A percentile compares a stretch with the other conserved stretches of the same genome.
Evolutionary conservation across 441 rosid genomes (phyloP).

Genomic region (Macaranga tanarius): DNA sequence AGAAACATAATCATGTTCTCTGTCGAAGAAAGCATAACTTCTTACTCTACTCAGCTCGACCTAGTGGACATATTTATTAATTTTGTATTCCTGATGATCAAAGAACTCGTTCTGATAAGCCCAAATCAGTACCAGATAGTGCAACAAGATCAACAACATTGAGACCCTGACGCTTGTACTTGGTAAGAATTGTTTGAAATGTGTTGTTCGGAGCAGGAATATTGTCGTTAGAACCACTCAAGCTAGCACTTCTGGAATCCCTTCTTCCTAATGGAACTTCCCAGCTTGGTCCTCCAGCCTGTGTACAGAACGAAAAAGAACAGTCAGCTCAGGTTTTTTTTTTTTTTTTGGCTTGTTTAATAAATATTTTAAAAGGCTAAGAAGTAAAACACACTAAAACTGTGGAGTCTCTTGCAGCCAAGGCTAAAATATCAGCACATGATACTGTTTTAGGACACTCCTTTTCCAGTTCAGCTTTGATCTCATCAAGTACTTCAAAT

Average conservation of each 20-base stretch:
- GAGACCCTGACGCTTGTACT: constrained; percentile 72
- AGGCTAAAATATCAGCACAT: constrained; percentile 71
- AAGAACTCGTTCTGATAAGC: background rate
- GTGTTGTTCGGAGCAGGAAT: constrained; percentile 93
- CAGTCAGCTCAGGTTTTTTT: constrained; percentile 6
- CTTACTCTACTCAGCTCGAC: no score
- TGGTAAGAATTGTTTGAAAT: constrained; percentile 71
- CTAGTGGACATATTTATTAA: background rate
- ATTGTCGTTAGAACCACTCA: constrained; percentile 84
- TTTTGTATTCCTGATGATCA: background rate
- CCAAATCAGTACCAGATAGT: constrained; percentile 58
- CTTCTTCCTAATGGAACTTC: constrained; percentile 88
- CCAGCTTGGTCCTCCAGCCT: constrained; percentile 91
- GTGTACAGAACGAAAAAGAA: constrained; percentile 11
- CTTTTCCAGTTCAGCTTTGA: constrained; percentile 70
- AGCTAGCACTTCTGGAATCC: constrained; percentile 72
- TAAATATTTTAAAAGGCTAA: background rate
- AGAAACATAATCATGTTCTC: background rate
- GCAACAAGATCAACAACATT: constrained; percentile 79
- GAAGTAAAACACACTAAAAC: constrained; percentile 48
- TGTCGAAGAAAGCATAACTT: no score
- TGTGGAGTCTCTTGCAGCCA: constrained; percentile 90
- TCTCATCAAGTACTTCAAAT: constrained; percentile 80
- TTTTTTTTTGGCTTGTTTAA: no score
- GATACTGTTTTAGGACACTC: constrained; percentile 76